Evolutionary conservation across 768 basidiomycete genomes (phyloP), one percentile per base, ranked within the genome.

Genomic region (Rhodocollybia butyracea): DNA sequence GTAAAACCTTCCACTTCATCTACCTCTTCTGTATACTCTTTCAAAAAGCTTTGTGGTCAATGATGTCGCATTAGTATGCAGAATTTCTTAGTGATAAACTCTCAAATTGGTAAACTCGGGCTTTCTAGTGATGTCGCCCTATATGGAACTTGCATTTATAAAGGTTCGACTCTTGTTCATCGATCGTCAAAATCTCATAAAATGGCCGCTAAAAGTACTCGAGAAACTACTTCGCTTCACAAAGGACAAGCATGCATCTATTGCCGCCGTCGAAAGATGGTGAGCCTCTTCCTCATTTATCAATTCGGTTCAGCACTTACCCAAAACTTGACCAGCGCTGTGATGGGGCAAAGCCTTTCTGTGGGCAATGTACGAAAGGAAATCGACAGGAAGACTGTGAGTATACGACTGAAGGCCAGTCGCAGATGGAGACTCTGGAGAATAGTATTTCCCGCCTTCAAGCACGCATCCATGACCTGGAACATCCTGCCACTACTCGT

Each of bases 331-430:
- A 24, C 21, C 19, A 41, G 36, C 24, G 38, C 24, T 41, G 53
- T 48, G 83, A 85, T 61, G 82, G 82, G 1, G 64, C 60, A 3
- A 75, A 71, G 22, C 84, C 84, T 0, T 63, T 78, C 2, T 86
- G 84, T 52, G 72, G 73, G 1, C 81, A 76, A 59, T 86, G 84
- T 61, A 60, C 68, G 5, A 68, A 75, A 8, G 74, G 73, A 1
- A 71, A 76, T 56, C 69, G 79, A n/a, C 61, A 64, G 0, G 81
- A 80, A 7, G 84, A 85, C 57, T 86, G 84, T 58, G 83, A 86
- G 68, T 86, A 85, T 59, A 74, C 74, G 72, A 76, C 40, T 75
- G 72, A 71, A 19, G 76, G 74, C 17, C 78, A 73, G 7, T 74
- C 84, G 0, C 72, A 70, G 15, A 81, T 74, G 0, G 70, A 83